Evolutionary conservation across 1,284 basidiomycete species (phyloP), one percentile per base, ranked within the genome.

Genomic region (Amylostereum chailletii): DNA sequence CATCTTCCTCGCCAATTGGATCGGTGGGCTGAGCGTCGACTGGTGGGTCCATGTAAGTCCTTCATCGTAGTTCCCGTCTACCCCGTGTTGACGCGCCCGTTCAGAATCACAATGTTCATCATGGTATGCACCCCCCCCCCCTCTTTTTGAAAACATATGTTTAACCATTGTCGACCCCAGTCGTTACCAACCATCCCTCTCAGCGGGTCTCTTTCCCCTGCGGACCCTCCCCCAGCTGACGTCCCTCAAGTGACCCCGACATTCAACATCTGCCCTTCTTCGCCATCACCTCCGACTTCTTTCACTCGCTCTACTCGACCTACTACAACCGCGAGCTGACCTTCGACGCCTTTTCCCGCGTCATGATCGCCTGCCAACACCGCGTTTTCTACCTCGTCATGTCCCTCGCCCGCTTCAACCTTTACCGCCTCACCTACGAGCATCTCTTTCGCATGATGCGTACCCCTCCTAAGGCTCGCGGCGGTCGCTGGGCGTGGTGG

Each of bases 261-360:
- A 94, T 94, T 55, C 85, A 95, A 67, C 94, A 99, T 66, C 75
- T 99, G 45, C 95, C 95, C 27, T 98, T 99, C 73, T 88, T 99
- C 60, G 95, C 94, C 54, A 92, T 97, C 59, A 88, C 90, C 3
- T 83, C 90, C 5, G 77, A 77, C 36, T 99, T 97, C 70, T 83
- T 96, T 63, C 72, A 76, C 43, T 86, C 81, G 27, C 69, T 98
- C 1, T 96, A 90, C 79, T 95, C 91, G 2, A 92, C 94, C 0
- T 99, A 97, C 69, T 96, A 99, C 75, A 89, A 92, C 59, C 86
- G 92, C 48, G 77, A 85, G 52, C 83, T 99, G 76, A 67, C 70
- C 43, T 89, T 95, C 60, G 92, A 97, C 65, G 70, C 69, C 9
- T 76, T 86, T 55, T 72, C 88, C 5, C 77, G 77, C 31, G 59